Evolutionary conservation across 2,329 filamentous ascomycete genomes (phyloP).

Genomic region (Hypoxylon sp.): DNA sequence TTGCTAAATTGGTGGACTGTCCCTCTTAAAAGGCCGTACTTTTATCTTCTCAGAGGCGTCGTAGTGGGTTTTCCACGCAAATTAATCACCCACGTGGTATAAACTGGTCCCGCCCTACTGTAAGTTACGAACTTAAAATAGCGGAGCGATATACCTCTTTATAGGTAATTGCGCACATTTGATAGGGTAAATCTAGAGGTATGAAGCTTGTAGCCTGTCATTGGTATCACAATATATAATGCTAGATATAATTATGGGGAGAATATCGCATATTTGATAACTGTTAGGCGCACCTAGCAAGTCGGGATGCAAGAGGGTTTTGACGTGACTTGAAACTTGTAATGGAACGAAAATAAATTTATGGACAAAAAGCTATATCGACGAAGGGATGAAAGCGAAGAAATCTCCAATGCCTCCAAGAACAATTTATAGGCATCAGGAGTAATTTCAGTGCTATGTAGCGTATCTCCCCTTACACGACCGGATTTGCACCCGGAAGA

Average conservation of each 20-base stretch:
- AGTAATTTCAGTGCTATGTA: not conserved
- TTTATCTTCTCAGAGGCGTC: not conserved
- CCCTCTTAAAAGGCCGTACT: no score
- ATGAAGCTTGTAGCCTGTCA: not conserved
- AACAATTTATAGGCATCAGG: not conserved
- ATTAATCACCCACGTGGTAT: not conserved
- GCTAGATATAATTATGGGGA: not conserved
- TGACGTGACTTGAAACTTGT: not conserved
- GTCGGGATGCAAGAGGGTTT: not conserved
- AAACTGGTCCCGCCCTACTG: no score
- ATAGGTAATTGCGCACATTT: not conserved
- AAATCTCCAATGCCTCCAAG: not conserved
- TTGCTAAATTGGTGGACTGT: no score
- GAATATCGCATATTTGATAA: not conserved
- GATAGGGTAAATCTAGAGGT: not conserved
- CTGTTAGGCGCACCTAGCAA: not conserved
- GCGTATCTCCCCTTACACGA: slow-evolving; percentile 22
- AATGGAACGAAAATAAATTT: not conserved
- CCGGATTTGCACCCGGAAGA: slow-evolving; percentile 44
- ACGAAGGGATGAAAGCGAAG: not conserved
- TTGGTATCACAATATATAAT: not conserved
- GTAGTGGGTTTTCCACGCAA: not conserved
- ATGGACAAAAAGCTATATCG: not conserved
- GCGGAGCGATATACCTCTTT: not conserved
- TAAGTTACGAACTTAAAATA: no score